phyloP scores from a whole-genome alignment of 2,329 filamentous ascomycete species.

The Cryphonectria parasitica region DNA sequence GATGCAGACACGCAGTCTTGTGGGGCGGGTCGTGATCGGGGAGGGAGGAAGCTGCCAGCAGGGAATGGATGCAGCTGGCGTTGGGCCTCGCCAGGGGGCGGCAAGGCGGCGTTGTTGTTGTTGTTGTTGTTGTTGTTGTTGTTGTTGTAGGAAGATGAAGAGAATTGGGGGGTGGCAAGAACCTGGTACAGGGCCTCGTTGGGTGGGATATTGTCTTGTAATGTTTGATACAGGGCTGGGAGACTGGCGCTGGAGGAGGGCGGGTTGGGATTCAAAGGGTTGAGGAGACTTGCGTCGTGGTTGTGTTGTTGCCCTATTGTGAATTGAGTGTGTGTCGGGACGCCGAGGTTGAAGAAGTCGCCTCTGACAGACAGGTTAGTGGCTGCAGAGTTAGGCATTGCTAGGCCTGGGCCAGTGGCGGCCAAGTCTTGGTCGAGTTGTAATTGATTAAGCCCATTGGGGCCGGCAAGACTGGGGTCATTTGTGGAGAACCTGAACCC shows the following conservation, averaged over 20 bases:
- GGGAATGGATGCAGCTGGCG: background rate
- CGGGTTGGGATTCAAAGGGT: background rate
- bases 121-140: too few relatives aligned
- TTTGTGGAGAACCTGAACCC: constrained; percentile 18
- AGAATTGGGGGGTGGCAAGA: constrained; percentile 35
- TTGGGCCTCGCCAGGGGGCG: constrained; percentile 33
- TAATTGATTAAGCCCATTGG: constrained; percentile 13
- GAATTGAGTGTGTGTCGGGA: background rate
- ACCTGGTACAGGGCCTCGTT: constrained; percentile 30
- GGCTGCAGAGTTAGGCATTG: constrained; percentile 1
- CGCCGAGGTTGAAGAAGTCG: background rate
- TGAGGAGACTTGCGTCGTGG: background rate
- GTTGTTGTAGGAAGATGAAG: constrained; percentile 37
- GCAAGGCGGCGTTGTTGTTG: constrained; percentile 28
- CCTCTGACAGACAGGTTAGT: background rate
- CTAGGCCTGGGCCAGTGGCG: background rate
- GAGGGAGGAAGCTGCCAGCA: background rate
- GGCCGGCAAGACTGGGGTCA: constrained; percentile 17
- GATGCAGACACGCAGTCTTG: background rate
- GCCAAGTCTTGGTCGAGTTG: background rate
- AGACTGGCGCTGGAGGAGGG: background rate
- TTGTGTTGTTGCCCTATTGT: background rate
- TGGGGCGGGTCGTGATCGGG: background rate
- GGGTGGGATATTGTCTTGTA: background rate
- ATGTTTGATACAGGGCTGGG: too few relatives aligned